A percentile compares a stretch with the other conserved stretches of the same genome.
These are phyloP conservation scores for Salvia hispanica DNA, from an alignment of 257 asterid genomes.

Conservation along the genomic window DNA sequence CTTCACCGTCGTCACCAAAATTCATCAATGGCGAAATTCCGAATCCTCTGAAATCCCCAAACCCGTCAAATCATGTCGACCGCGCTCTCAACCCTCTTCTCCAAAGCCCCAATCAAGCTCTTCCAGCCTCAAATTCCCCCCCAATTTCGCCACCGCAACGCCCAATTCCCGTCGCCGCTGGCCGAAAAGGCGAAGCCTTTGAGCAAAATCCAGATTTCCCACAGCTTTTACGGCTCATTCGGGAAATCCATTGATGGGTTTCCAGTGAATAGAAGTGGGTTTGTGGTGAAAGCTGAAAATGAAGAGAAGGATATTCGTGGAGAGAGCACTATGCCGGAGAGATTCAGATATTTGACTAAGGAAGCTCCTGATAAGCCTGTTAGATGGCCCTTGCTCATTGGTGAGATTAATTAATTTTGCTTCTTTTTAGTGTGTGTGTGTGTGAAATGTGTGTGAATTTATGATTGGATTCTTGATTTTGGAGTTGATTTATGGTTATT, in stretches of 20 bases:
- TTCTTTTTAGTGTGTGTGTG: not conserved
- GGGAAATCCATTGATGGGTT: slow-evolving; percentile 34
- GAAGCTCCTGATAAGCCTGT: slow-evolving; percentile 80
- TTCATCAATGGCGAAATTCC: slow-evolving; percentile 35
- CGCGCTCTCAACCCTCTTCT: slow-evolving; percentile 44
- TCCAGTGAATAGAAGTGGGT: slow-evolving; percentile 36
- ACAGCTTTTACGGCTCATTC: slow-evolving; percentile 34
- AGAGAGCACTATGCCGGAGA: slow-evolving; percentile 81
- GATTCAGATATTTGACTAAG: slow-evolving; percentile 72
- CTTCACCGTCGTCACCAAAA: not conserved
- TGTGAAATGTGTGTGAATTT: not conserved
- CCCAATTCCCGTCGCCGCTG: slow-evolving; percentile 28
- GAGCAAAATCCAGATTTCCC: slow-evolving; percentile 33
- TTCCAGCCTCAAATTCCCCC: slow-evolving; percentile 29
- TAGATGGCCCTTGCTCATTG: slow-evolving; percentile 81
- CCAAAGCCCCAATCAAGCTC: slow-evolving; percentile 36
- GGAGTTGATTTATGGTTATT: not conserved
- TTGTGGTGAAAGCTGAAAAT: slow-evolving; percentile 27
- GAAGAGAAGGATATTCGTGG: slow-evolving; percentile 64
- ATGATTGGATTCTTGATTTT: not conserved
- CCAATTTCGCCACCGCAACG: slow-evolving; percentile 13
- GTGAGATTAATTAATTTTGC: slow-evolving; percentile 29
- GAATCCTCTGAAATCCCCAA: slow-evolving; percentile 21
- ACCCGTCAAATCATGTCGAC: slow-evolving; percentile 44
- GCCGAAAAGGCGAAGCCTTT: slow-evolving; percentile 31